Evolutionary conservation across 768 basidiomycete species (phyloP), one percentile per base, ranked within the genome.

Genomic region (Russula abietina): DNA sequence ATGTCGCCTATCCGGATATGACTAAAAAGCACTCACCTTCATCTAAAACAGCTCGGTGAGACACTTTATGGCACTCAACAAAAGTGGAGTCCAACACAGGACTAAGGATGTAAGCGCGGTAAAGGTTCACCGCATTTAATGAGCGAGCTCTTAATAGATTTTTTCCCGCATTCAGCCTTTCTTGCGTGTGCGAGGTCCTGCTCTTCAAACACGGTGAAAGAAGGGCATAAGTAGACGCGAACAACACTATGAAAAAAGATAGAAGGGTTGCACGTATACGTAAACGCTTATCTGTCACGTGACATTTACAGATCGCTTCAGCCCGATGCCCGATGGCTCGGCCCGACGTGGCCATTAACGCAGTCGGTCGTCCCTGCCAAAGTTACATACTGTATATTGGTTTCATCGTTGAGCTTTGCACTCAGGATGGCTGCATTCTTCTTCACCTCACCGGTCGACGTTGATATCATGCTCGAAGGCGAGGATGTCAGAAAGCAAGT

Each of bases 401-500:
- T 39, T 14, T 17, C 6, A 39, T 17, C 7, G 14, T 39, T 39
- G n/a, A 46, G 10, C n/a, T 46, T 46, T 46, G 43, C 19, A 22
- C 45, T 46, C 45, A 46, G 22, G 22, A 91, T 91, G 89, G 88
- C 94, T 51, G 86, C 89, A 3, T 95, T 91, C 75, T 96, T 97
- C 80, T 97, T 97, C 73, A 82, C 87, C 52, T 88, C 88, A 8
- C 91, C 93, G 2, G 84, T 98, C 64, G 95, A 98, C 70, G 81
- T 98, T 17, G 93, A 97, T 72, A 77, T 99, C 71, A 88, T 88
- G 71, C 81, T 98, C 36, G 86, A 90, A 52, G 88, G 85, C 39
- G 94, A 98, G 71, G 91, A 97, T 39, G 77, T 84, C 50, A 81
- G 95, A 65, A 94, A 93, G 73, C 88, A 90, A 67, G 86, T 96